phyloP scores from a whole-genome alignment of 2,329 filamentous ascomycete species.

The Colletotrichum zoysiae region DNA sequence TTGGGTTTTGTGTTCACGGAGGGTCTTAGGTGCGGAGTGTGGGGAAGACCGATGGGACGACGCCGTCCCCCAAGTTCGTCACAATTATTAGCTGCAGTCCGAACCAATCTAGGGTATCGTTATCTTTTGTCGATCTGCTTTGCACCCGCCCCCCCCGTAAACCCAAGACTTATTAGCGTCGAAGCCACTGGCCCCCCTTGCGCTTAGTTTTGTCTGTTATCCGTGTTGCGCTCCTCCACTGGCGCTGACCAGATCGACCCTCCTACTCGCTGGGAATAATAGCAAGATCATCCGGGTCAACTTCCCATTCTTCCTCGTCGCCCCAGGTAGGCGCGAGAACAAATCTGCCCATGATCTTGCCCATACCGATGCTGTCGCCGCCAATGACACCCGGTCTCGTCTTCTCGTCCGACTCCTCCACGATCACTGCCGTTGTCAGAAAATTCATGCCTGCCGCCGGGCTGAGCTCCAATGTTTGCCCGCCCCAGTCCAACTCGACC shows the following conservation, averaged over 20 bases:
- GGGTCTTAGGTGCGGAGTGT: conserved; percentile 31
- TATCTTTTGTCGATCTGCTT: conserved; percentile 31
- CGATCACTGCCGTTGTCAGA: conserved; percentile 69
- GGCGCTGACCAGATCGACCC: neutral
- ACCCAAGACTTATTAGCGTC: conserved; percentile 14
- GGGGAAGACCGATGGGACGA: conserved; percentile 38
- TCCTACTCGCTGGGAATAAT: conserved; percentile 12
- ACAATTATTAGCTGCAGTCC: conserved; percentile 23
- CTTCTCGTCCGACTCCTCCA: conserved; percentile 69
- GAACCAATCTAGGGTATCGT: conserved; percentile 40
- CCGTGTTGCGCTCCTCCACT: neutral
- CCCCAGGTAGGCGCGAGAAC: conserved; percentile 70
- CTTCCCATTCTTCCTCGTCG: conserved; percentile 69
- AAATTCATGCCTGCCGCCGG: conserved; percentile 67
- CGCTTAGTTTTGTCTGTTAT: neutral
- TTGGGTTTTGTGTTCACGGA: conserved; percentile 24
- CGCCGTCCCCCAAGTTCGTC: conserved; percentile 37
- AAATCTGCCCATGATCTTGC: conserved; percentile 73
- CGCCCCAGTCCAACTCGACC: conserved; percentile 73
- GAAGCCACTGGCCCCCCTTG: conserved; percentile 3
- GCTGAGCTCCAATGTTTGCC: conserved; percentile 65
- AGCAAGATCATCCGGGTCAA: conserved; percentile 50
- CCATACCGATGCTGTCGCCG: conserved; percentile 71
- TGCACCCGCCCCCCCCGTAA: neutral
- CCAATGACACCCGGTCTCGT: conserved; percentile 55